Evolutionary conservation across 495 filamentous ascomycete species (phyloP), one percentile per base, ranked within the genome.

Genomic region (Aspergillus bridgeri): DNA sequence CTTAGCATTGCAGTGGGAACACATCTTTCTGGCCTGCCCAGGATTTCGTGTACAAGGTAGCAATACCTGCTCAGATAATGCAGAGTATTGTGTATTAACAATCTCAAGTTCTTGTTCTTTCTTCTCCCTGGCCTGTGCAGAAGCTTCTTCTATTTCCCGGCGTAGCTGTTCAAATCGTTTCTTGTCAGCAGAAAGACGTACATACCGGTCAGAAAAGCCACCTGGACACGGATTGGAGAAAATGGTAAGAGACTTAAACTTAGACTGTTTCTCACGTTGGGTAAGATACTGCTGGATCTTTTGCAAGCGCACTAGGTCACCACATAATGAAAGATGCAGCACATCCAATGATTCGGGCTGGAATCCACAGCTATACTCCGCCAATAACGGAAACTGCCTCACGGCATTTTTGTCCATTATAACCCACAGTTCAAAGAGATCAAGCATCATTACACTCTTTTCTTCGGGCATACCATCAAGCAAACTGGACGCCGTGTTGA

Each of bases 291-390:
- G n/a, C 29, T 47, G 25, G 48, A 59, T 5, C 53, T 7, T 2
- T 2, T 53, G 57, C 61, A 65, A 27, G 0, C 79, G 78, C 7
- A 53, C 29, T 78, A 86, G 77, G 24, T 75, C 75, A n/a, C 60
- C 42, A 6, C 69, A 59, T 1, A 44, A 53, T 6, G 76, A 57
- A 0, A 83, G 58, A 5, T 79, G 79, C 13, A 86, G 63, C 3
- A 72, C 66, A 58, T 83, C 70, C 25, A 86, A 60, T 3, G 79
- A 61, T 15, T 76, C 64, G 0, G 76, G 70, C 0, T 71, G 63
- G 48, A 89, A 68, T 0, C 70, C 75, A 0, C 80, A 75, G 9
- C 77, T 57, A 58, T 83, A 87, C 0, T 83, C 61, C 0, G 24
- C 48, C 1, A 89, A 47, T 38, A 38, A 11, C 11, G 33, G 33